Conservation (phyloP, 23 red algal species). For the Gracilaria domingensis region DNA sequence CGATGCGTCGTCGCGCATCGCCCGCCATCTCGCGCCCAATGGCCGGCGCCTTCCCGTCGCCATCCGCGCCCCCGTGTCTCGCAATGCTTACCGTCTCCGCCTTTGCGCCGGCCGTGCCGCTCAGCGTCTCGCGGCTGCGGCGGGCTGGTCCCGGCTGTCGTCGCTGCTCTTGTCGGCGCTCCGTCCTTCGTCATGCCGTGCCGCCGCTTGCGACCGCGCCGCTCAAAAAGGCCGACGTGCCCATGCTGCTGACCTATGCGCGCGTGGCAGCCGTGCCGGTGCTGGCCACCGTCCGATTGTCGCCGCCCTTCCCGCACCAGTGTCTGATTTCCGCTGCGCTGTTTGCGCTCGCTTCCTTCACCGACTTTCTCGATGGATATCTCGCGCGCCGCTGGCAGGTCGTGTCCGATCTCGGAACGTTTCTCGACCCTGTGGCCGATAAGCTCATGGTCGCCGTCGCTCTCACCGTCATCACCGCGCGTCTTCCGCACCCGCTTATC, state of each 20-base stretch:
- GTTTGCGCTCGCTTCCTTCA: slow-evolving; percentile 80
- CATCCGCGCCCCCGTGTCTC: neutral
- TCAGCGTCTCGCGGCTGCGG: too few species aligned
- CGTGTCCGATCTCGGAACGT: slow-evolving; percentile 78
- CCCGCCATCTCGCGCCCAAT: too few species aligned
- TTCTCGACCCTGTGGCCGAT: slow-evolving; percentile 99
- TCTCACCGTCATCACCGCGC: slow-evolving; percentile 67
- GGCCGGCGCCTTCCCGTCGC: too few species aligned
- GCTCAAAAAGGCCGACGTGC: slow-evolving; percentile 28
- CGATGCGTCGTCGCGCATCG: too few species aligned
- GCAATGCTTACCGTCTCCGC: neutral
- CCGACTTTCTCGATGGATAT: slow-evolving; percentile 94
- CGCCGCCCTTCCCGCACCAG: slow-evolving; percentile 41
- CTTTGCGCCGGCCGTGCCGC: neutral
- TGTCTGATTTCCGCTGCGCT: slow-evolving; percentile 39
- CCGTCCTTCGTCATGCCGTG: neutral
- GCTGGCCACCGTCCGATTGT: slow-evolving; percentile 38
- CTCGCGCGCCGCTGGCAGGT: slow-evolving; percentile 85
- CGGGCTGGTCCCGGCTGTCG: too few species aligned
- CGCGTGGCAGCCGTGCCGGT: slow-evolving; percentile 77
- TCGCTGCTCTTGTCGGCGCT: too few species aligned
- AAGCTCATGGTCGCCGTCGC: slow-evolving; percentile 91
- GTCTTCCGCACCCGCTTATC: slow-evolving; percentile 50
- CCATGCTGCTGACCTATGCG: slow-evolving; percentile 77
- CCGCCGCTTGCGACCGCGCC: neutral